Conservation (phyloP, 148 eudicot genomes). For the Rhododendron kiyosumense region DNA sequence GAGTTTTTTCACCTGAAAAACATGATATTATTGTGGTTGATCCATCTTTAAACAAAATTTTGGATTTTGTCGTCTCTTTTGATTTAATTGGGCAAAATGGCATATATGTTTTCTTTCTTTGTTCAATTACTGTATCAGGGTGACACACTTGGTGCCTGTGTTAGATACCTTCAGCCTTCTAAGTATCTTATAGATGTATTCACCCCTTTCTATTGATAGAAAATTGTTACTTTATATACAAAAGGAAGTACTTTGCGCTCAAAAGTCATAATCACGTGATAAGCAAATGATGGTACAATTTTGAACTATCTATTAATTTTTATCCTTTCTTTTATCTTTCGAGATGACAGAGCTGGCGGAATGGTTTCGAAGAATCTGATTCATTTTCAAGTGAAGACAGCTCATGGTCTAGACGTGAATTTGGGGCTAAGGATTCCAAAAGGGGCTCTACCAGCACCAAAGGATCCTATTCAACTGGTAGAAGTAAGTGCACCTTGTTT, state of each 20-base stretch:
- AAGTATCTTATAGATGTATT: background rate
- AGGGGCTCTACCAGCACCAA: constrained; percentile 23
- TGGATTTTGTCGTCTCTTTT: background rate
- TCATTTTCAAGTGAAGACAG: constrained; percentile 33
- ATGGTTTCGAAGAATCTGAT: constrained; percentile 32
- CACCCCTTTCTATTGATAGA: background rate
- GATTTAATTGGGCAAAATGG: background rate
- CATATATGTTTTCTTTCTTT: background rate
- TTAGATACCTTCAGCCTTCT: background rate
- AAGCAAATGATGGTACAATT: background rate
- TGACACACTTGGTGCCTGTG: background rate
- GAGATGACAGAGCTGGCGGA: constrained; percentile 44
- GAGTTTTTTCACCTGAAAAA: background rate
- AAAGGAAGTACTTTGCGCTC: background rate
- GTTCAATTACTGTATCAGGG: background rate
- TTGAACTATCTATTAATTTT: constrained; percentile 7
- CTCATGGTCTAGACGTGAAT: constrained; percentile 47
- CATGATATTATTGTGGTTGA: background rate
- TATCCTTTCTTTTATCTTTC: constrained; percentile 3
- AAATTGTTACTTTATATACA: background rate
- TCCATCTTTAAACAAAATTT: background rate
- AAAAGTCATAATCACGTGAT: background rate
- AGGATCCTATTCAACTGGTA: constrained; percentile 21
- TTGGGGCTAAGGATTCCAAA: constrained; percentile 27
- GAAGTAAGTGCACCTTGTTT: constrained; percentile 34